Percentiles rank a stretch among this genome's conserved stretches.
These are phyloP conservation scores for Nakaseomyces nivariensis DNA, from an alignment of 1,139 yeast species.

Conservation along the genomic window DNA sequence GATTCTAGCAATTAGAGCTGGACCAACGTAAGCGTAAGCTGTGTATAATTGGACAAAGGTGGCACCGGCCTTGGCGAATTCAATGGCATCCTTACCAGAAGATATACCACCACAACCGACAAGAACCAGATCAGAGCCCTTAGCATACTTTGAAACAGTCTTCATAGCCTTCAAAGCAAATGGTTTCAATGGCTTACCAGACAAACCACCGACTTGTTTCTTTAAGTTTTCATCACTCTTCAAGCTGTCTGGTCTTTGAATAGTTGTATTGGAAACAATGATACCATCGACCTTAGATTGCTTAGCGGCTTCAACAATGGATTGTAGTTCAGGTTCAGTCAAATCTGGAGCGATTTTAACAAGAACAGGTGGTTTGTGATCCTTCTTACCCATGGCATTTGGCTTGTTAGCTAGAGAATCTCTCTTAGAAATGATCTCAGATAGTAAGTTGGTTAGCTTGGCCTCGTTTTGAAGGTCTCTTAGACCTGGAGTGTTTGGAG, in stretches of 20 bases:
- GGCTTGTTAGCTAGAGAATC: conserved; percentile 36
- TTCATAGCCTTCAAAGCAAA: conserved; percentile 61
- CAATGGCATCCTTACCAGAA: conserved; percentile 76
- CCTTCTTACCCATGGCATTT: conserved; percentile 24
- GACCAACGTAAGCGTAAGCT: conserved; percentile 87
- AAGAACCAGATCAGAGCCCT: conserved; percentile 56
- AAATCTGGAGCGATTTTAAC: conserved; percentile 94
- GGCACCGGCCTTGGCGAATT: conserved; percentile 91
- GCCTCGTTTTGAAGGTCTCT: conserved; percentile 75
- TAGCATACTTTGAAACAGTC: conserved; percentile 62
- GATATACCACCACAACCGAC: conserved; percentile 95
- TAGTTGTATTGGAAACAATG: conserved; percentile 84
- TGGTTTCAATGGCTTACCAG: conserved; percentile 88
- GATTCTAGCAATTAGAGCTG: conserved; percentile 71
- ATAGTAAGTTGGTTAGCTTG: conserved; percentile 56
- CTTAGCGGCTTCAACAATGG: conserved; percentile 76
- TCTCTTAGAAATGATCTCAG: conserved; percentile 55
- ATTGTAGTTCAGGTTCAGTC: conserved; percentile 66
- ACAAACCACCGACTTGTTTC: conserved; percentile 73
- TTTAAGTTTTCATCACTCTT: conserved; percentile 36
- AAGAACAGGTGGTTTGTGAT: conserved; percentile 54
- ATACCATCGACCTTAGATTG: conserved; percentile 79
- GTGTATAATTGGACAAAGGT: conserved; percentile 78
- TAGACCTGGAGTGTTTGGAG: conserved; percentile 94
- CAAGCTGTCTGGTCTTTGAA: conserved; percentile 59